Evolutionary conservation across 345 rosid genomes (phyloP).

Genomic region (Eutrema japonicum): DNA sequence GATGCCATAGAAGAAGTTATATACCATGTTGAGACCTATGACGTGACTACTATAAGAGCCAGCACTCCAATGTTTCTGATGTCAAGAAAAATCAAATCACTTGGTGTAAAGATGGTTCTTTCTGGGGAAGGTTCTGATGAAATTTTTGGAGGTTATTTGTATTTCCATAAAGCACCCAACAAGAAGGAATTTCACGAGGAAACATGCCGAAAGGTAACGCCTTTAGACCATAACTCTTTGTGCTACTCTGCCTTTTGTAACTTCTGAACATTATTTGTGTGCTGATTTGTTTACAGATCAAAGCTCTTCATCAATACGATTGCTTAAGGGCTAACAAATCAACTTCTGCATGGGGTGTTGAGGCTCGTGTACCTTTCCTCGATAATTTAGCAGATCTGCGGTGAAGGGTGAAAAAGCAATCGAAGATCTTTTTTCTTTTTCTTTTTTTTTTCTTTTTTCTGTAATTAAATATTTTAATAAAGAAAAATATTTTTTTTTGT

Average conservation of each 20-base stretch:
- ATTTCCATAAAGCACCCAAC: conserved; percentile 88
- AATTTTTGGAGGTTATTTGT: conserved; percentile 84
- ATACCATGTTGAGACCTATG: conserved; percentile 84
- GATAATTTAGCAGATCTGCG: no score
- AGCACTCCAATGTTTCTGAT: conserved; percentile 93
- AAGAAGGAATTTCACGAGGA: conserved; percentile 79
- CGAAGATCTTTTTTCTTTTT: no score
- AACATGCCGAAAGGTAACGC: conserved; percentile 77
- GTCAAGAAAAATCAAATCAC: conserved; percentile 86
- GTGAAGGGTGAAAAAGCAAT: no score
- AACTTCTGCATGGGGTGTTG: conserved; percentile 91
- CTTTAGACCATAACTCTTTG: background rate
- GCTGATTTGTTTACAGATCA: conserved; percentile 54
- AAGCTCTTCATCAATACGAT: conserved; percentile 85
- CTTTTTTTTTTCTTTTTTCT: no score
- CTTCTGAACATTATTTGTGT: conserved; percentile 15
- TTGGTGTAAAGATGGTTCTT: conserved; percentile 88
- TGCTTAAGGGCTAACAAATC: conserved; percentile 90
- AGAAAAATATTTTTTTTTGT: no score
- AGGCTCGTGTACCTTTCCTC: conserved; percentile 90
- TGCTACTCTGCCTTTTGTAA: conserved; percentile 3
- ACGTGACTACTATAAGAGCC: conserved; percentile 85
- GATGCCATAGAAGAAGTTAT: conserved; percentile 90
- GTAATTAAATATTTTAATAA: no score
- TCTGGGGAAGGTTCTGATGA: conserved; percentile 95